These are phyloP conservation scores for Boletales sp. DNA, from an alignment of 768 basidiomycete species.

Conservation along the genomic window DNA sequence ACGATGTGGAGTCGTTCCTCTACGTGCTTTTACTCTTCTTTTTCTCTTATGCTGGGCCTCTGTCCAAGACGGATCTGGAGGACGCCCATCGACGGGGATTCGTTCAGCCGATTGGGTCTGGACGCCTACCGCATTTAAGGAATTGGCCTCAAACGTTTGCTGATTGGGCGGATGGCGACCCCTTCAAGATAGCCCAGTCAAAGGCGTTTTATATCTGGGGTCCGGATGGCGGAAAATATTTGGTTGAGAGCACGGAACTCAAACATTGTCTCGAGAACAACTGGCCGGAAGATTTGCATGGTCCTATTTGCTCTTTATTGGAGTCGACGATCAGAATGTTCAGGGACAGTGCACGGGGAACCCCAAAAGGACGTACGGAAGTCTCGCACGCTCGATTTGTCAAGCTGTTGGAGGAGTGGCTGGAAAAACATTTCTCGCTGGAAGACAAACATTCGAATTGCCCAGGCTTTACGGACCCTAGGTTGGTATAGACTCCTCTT, in stretches of 20 bases:
- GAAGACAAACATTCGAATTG: not conserved
- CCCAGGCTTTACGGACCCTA: not conserved
- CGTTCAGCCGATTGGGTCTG: not conserved
- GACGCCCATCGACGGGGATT: slow-evolving; percentile 1
- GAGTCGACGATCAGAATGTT: not conserved
- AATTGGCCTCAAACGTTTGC: slow-evolving; percentile 2
- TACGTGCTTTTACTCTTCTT: slow-evolving; percentile 15
- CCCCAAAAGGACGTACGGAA: not conserved
- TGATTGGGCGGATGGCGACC: not conserved
- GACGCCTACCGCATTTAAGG: not conserved
- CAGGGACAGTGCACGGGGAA: not conserved
- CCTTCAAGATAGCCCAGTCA: rapidly evolving
- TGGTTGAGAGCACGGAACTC: not conserved
- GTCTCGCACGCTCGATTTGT: slow-evolving; percentile 2
- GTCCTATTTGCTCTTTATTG: not conserved
- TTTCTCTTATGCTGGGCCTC: slow-evolving; percentile 4
- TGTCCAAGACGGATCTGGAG: not conserved
- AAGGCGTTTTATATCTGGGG: not conserved
- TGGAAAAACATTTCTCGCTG: not conserved
- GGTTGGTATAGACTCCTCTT: not conserved
- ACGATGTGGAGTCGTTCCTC: slow-evolving; percentile 17
- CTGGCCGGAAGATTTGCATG: not conserved
- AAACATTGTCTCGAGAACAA: not conserved
- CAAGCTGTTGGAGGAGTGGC: slow-evolving; percentile 1
- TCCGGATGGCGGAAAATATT: not conserved